Percentiles rank a stretch among this genome's conserved stretches.
Evolutionary conservation across 192 early-diverging fungal species (phyloP).

Genomic region (Lunasporangiospora selenospora): DNA sequence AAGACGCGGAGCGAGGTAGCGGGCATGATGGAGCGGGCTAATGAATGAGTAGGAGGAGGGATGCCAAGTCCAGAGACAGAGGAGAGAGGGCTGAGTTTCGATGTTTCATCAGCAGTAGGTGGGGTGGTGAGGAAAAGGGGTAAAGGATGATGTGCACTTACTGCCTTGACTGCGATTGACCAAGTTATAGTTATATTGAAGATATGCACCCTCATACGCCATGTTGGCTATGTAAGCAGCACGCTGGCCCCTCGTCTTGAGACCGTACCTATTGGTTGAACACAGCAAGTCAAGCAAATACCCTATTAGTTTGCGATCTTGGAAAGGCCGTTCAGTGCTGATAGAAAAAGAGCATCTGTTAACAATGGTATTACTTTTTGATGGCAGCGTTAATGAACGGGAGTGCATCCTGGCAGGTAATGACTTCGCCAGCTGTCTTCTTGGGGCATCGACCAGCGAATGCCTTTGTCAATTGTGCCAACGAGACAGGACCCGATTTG

Average conservation of each 20-base stretch:
- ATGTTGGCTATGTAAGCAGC: conserved; percentile 47
- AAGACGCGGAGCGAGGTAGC: conserved; percentile 28
- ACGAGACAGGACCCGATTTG: background rate
- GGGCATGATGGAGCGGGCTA: conserved; percentile 43
- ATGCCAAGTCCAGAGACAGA: too few relatives aligned
- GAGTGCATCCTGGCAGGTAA: conserved; percentile 46
- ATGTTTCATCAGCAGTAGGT: too few relatives aligned
- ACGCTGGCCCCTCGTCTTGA: conserved; percentile 36
- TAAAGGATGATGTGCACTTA: too few relatives aligned
- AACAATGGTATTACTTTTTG: conserved; percentile 46
- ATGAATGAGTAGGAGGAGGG: too few relatives aligned
- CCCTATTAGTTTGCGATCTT: too few relatives aligned
- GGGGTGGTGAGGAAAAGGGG: too few relatives aligned
- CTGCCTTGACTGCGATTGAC: conserved; percentile 25
- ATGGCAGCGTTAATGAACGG: conserved; percentile 46
- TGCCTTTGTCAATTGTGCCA: conserved; percentile 30
- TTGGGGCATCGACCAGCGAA: conserved; percentile 39
- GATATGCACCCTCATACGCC: conserved; percentile 37
- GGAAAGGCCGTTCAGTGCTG: too few relatives aligned
- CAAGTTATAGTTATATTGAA: conserved; percentile 42
- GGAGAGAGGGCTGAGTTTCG: too few relatives aligned
- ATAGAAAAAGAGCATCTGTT: too few relatives aligned
- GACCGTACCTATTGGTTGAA: conserved; percentile 19
- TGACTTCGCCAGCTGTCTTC: conserved; percentile 23
- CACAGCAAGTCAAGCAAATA: too few relatives aligned